phyloP scores from a whole-genome alignment of 306 rosid species.

The Fragaria vesca region DNA sequence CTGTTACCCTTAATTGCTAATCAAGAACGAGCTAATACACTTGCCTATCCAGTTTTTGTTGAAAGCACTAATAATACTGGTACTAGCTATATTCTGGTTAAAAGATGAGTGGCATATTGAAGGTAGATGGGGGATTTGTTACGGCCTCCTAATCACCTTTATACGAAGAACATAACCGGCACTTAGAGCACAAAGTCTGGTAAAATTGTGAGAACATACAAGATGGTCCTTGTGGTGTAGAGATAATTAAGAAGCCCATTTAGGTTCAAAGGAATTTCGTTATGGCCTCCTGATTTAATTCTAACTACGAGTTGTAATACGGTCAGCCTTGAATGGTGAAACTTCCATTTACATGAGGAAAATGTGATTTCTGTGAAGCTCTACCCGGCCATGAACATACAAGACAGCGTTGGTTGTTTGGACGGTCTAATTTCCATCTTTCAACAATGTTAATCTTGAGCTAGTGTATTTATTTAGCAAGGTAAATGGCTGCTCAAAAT shows the following conservation, averaged over 20 bases:
- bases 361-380: background rate
- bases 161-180: background rate
- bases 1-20: no score
- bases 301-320: background rate
- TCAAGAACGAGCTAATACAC: no score
- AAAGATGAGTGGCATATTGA: no score
- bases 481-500: background rate
- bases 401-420: background rate
- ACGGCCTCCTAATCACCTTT: background rate
- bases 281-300: background rate
- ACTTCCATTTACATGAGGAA: background rate
- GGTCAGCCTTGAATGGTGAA: background rate
- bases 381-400: background rate
- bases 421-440: background rate
- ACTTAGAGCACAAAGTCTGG: background rate
- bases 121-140: no score
- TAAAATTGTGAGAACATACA: no score
- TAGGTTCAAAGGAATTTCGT: background rate
- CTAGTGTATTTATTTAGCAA: background rate
- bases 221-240: background rate
- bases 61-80: no score
- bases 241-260: background rate
- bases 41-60: no score
- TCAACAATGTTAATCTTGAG: background rate
- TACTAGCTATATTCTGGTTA: no score